Base-by-base conservation (phyloP, 768 basidiomycete species). In the Lentinula sp. region DNA sequence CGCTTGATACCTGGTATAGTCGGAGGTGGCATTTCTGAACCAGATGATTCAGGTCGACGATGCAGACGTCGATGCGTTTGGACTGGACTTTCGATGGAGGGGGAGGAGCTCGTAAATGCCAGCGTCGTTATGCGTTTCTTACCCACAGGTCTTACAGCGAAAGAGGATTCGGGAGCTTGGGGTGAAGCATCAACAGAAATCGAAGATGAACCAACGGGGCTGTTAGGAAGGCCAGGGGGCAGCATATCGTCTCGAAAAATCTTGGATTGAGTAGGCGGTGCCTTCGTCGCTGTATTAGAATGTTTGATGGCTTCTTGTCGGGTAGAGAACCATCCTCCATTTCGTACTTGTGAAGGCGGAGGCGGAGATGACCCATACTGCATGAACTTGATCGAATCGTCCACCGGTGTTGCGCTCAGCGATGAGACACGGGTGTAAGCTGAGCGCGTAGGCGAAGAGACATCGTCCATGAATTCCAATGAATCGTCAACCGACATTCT, bases 91-190 rank as follows among this genome's bases (percentile, higher is more conserved):
- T 32, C 49, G 6, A 20, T 36, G 23, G 13, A 13, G 15, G 39
- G 41, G 4, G 39, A 41, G 8, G 37, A 41, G 23, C 36, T 10
- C 12, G 58, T 23, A 23, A 41, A 23, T 15, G 55, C 20, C 5
- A 37, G 2, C 6, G 39, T 33, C 28, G 55, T 13, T 39, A 23
- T 41, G 13, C 71, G 69, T 58, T 69, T 74, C 65, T 71, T 73
- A 33, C 78, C 73, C 1, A 70, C 74, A 1, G 73, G 73, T 8
- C 81, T 77, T 28, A 84, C 71, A 42, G 76, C 76, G 61, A 84
- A 82, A 2, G 84, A 76, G 0, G 76, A 68, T 39, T 74, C 68
- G 0, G 81, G 80, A 63, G 65, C 45, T 28, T 43, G 18, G 5
- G 42, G 55, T 8, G 55, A 42, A 3, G 8, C n/a, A 35, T 37